Percentiles rank a stretch among this genome's conserved stretches.
Evolutionary conservation across 768 basidiomycete genomes (phyloP).

Genomic region (Strobilomyces confusus): DNA sequence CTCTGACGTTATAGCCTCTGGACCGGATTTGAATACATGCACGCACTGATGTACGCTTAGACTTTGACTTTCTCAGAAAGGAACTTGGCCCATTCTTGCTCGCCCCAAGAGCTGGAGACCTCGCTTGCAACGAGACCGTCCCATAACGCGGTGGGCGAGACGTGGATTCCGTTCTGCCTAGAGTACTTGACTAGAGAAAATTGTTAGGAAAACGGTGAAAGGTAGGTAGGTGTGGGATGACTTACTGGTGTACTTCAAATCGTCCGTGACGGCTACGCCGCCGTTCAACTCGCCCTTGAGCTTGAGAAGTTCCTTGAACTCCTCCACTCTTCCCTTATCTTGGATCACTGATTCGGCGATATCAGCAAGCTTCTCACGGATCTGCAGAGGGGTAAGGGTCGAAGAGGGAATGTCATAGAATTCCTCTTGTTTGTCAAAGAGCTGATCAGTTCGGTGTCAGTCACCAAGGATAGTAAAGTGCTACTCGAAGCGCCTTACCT

Average conservation of each 20-base stretch:
- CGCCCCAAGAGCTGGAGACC: slow-evolving; percentile 78
- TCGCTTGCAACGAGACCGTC: slow-evolving; percentile 71
- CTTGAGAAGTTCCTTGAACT: slow-evolving; percentile 59
- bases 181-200: slow-evolving; percentile 72
- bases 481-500: slow-evolving; percentile 38
- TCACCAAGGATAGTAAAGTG: not conserved
- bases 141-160: slow-evolving; percentile 80
- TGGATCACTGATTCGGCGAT: slow-evolving; percentile 56
- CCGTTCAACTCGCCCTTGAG: slow-evolving; percentile 69
- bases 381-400: slow-evolving; percentile 61
- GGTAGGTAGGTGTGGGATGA: slow-evolving; percentile 3
- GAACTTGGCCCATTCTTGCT: slow-evolving; percentile 78
- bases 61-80: slow-evolving; percentile 53
- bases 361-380: slow-evolving; percentile 66
- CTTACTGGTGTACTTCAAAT: slow-evolving; percentile 86
- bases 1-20: not conserved
- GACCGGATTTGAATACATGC: not conserved
- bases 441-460: slow-evolving; percentile 35
- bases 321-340: slow-evolving; percentile 39
- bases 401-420: slow-evolving; percentile 77
- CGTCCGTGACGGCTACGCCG: slow-evolving; percentile 77
- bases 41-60: slow-evolving; percentile 15
- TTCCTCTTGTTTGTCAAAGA: slow-evolving; percentile 72
- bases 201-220: not conserved
- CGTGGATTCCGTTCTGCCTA: slow-evolving; percentile 88